Conservation (phyloP, 2,329 filamentous ascomycete species). For the Ceratocystis papillata region DNA sequence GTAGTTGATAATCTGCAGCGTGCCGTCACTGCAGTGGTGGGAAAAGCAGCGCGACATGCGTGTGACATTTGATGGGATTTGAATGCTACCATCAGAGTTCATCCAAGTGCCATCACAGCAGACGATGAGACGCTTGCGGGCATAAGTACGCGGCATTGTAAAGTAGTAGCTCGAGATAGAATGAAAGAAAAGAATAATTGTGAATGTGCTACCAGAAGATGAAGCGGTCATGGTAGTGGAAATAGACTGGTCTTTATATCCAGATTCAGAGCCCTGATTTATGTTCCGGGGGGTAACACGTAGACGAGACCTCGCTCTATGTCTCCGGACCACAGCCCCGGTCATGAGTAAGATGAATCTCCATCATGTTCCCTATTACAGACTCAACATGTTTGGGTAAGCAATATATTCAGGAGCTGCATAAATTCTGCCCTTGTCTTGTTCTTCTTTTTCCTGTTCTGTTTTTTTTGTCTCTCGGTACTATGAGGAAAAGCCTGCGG, state of each 20-base stretch:
- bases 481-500: not conserved
- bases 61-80: conserved; percentile 50
- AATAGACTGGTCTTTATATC: conserved; percentile 9
- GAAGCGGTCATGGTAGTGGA: not conserved
- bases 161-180: not conserved
- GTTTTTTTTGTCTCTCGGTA: conserved; percentile 1
- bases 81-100: conserved; percentile 41
- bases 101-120: conserved; percentile 48
- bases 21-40: conserved; percentile 40
- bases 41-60: conserved; percentile 49
- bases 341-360: conserved; percentile 1
- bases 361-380: conserved; percentile 4
- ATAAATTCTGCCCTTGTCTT: not conserved
- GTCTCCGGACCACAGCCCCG: not conserved
- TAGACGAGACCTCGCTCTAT: not conserved
- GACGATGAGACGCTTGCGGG: conserved; percentile 39
- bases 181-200: not conserved
- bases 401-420: not conserved
- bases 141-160: conserved; percentile 6
- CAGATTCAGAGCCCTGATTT: not conserved
- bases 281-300: not conserved
- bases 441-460: conserved; percentile 2
- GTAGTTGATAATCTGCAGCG: conserved; percentile 49
- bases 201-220: not conserved
- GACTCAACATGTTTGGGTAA: not conserved